These are phyloP conservation scores for Asterophora lycoperdoides DNA, from an alignment of 768 basidiomycete genomes.

Conservation along the genomic window DNA sequence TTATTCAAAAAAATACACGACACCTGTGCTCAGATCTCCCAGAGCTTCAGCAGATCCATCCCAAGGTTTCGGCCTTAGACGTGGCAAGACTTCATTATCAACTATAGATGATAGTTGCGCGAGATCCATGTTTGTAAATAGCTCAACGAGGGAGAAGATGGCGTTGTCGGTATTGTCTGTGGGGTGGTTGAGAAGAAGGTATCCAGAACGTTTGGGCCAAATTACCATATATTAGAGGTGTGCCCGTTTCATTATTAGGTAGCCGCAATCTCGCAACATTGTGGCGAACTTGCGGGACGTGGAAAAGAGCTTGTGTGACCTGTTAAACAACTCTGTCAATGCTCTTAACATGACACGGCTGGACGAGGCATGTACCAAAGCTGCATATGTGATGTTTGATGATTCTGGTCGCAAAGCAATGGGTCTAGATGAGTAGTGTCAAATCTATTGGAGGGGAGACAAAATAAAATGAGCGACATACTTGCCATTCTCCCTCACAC, in stretches of 20 bases:
- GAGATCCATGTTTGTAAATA: conserved; percentile 68
- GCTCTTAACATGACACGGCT: not conserved
- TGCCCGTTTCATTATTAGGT: conserved; percentile 23
- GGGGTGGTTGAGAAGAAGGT: not conserved
- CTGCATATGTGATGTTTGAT: conserved; percentile 51
- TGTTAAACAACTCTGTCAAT: conserved; percentile 13
- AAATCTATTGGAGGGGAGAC: not conserved
- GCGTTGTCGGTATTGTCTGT: conserved; percentile 34
- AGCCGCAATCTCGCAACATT: conserved; percentile 30
- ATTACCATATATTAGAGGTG: conserved; percentile 28
- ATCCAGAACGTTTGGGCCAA: not conserved
- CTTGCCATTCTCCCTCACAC: conserved; percentile 55
- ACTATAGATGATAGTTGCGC: conserved; percentile 54
- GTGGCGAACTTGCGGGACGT: conserved; percentile 66
- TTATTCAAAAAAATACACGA: conserved; percentile 8
- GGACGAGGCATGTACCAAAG: conserved; percentile 39
- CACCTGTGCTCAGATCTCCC: conserved; percentile 15
- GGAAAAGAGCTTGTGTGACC: conserved; percentile 58
- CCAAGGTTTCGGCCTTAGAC: conserved; percentile 39
- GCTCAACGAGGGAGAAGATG: conserved; percentile 57
- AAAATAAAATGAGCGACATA: conserved; percentile 19
- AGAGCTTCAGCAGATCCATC: conserved; percentile 24
- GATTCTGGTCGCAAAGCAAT: conserved; percentile 60
- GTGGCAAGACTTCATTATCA: conserved; percentile 45
- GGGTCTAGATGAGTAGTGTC: conserved; percentile 41